phyloP scores from a whole-genome alignment of 305 asterid species.

The Solanum hybrid region DNA sequence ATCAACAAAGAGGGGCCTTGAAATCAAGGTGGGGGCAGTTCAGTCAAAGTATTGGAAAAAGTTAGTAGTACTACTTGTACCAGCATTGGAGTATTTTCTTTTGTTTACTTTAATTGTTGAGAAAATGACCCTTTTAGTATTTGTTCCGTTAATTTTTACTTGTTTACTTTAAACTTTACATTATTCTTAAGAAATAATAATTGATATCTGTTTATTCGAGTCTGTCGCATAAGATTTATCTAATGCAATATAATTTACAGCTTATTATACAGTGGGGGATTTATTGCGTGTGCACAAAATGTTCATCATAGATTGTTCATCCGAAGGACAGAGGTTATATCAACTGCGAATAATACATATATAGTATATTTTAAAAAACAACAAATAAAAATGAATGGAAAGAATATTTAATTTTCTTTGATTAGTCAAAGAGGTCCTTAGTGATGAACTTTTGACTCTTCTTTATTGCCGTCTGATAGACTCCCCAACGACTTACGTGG shows the following conservation, averaged over 20 bases:
- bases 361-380: too few relatives aligned
- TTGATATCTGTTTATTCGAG: rapidly evolving
- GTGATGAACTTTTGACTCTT: neutral
- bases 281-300: rapidly evolving
- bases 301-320: rapidly evolving
- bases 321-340: too few relatives aligned
- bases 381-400: too few relatives aligned
- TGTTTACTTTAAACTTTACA: too few relatives aligned
- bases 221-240: too few relatives aligned
- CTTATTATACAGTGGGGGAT: rapidly evolving
- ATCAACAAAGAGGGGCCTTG: constrained; percentile 53
- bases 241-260: too few relatives aligned
- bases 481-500: neutral
- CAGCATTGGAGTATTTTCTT: neutral
- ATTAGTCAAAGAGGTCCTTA: neutral
- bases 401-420: neutral
- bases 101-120: neutral
- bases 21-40: constrained; percentile 40
- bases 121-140: neutral
- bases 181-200: too few relatives aligned
- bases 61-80: neutral
- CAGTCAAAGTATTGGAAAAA: constrained; percentile 43
- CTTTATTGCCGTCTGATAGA: constrained; percentile 1
- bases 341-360: too few relatives aligned
- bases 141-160: neutral